Evolutionary conservation across 1,139 yeast genomes (phyloP).

Genomic region (Magnusiomyces paraingens): DNA sequence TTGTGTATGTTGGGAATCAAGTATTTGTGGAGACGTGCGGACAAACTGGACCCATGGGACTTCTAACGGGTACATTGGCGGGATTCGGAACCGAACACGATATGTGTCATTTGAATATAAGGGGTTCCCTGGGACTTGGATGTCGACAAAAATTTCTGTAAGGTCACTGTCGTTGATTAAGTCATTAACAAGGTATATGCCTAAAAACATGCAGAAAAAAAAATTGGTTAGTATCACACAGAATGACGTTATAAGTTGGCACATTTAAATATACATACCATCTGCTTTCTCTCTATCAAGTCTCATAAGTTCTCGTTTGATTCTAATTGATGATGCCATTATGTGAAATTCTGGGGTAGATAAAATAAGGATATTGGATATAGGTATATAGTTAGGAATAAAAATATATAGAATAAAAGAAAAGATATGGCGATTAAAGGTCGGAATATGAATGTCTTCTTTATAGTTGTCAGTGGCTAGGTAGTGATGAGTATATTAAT

Average conservation of each 20-base stretch:
- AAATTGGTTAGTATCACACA: neutral
- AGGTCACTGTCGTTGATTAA: conserved; percentile 27
- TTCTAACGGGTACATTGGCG: conserved; percentile 52
- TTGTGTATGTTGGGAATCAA: conserved; percentile 18
- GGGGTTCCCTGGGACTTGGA: conserved; percentile 33
- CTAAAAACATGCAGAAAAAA: conserved; percentile 14
- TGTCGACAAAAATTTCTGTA: conserved; percentile 31
- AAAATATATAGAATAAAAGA: too few relatives aligned
- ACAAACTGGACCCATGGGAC: conserved; percentile 57
- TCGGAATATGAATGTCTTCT: too few relatives aligned
- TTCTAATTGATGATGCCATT: conserved; percentile 10
- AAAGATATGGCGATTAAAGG: too few relatives aligned
- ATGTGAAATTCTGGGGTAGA: neutral
- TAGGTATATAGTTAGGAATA: too few relatives aligned
- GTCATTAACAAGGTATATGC: conserved; percentile 24
- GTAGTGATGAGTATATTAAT: too few relatives aligned
- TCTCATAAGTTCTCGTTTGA: conserved; percentile 8
- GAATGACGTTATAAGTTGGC: neutral
- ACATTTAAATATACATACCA: conserved; percentile 3
- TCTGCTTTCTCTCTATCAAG: conserved; percentile 8
- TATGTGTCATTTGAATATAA: conserved; percentile 33
- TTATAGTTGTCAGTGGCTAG: too few relatives aligned
- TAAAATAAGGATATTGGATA: too few relatives aligned
- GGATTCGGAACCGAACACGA: conserved; percentile 39
- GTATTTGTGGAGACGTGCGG: conserved; percentile 14